These are phyloP conservation scores for Tuber microsphaerosporum DNA, from an alignment of 495 filamentous ascomycete genomes.

Conservation along the genomic window DNA sequence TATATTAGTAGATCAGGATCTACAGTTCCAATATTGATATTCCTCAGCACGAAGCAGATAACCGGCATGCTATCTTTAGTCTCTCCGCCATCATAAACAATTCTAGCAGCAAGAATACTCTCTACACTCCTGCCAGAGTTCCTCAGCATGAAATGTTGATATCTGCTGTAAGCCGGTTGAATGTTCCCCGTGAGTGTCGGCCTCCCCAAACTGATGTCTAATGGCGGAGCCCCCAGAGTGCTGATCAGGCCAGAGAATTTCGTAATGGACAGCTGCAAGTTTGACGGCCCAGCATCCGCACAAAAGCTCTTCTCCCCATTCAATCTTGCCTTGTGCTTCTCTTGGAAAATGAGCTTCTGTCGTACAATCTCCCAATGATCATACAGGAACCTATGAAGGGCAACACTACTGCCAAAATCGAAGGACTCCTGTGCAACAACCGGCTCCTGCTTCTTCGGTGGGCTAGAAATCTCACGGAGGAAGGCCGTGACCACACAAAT, in stretches of 20 bases:
- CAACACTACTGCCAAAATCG: slow-evolving; percentile 61
- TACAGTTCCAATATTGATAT: slow-evolving; percentile 55
- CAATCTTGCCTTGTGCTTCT: slow-evolving; percentile 35
- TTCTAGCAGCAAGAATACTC: slow-evolving; percentile 53
- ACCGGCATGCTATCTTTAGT: slow-evolving; percentile 60
- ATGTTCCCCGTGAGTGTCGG: slow-evolving; percentile 54
- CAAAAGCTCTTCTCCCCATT: slow-evolving; percentile 31
- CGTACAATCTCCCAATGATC: slow-evolving; percentile 63
- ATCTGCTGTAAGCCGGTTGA: slow-evolving; percentile 56
- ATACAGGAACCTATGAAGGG: slow-evolving; percentile 59
- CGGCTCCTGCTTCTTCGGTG: slow-evolving; percentile 39
- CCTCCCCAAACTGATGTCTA: slow-evolving; percentile 58
- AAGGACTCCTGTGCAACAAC: slow-evolving; percentile 49
- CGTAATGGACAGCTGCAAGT: slow-evolving; percentile 33
- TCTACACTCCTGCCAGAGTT: slow-evolving; percentile 58
- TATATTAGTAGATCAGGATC: slow-evolving; percentile 58
- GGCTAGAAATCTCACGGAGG: slow-evolving; percentile 53
- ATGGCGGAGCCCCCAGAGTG: slow-evolving; percentile 56
- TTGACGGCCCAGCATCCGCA: slow-evolving; percentile 14
- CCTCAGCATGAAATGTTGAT: slow-evolving; percentile 62
- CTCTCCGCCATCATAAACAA: slow-evolving; percentile 62
- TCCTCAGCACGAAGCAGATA: slow-evolving; percentile 59
- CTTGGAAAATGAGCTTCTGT: slow-evolving; percentile 55
- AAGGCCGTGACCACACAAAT: slow-evolving; percentile 59
- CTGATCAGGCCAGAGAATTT: slow-evolving; percentile 49